A percentile compares a stretch with the other conserved stretches of the same genome.
Evolutionary conservation across 2,329 filamentous ascomycete species (phyloP).

Genomic region (Trichoderma pleuroti): DNA sequence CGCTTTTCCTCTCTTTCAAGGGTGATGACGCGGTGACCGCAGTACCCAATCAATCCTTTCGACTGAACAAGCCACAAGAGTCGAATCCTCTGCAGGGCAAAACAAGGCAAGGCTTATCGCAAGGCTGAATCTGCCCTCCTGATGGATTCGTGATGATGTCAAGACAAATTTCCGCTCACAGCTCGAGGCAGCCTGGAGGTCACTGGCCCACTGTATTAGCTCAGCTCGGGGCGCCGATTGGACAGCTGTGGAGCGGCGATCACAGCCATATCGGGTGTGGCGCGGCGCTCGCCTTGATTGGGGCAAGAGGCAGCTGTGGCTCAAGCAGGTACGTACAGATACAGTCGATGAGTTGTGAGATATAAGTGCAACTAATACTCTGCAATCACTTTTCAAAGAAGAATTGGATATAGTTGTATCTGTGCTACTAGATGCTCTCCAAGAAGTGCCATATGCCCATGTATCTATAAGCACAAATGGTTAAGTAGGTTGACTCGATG

Average conservation of each 20-base stretch:
- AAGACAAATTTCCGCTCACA: neutral
- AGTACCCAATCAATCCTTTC: neutral
- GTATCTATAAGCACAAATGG: neutral
- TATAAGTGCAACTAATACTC: slow-evolving; percentile 15
- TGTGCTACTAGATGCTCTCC: neutral
- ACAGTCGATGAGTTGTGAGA: neutral
- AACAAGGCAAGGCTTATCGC: neutral
- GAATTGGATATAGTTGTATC: accelerated
- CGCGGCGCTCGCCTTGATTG: slow-evolving; percentile 3
- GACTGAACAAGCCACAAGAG: neutral
- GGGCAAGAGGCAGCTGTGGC: neutral
- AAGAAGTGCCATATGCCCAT: neutral
- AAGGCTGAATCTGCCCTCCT: neutral
- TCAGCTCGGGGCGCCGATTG: neutral
- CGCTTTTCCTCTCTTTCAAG: neutral
- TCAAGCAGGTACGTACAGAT: slow-evolving; percentile 6
- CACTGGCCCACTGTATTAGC: neutral
- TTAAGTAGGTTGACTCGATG: neutral
- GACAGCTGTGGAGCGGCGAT: neutral
- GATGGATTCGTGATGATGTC: slow-evolving; percentile 8
- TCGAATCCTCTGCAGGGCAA: neutral
- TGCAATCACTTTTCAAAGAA: neutral
- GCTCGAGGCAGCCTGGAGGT: neutral
- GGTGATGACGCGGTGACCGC: neutral
- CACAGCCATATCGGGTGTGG: neutral